Evolutionary conservation across 2,329 filamentous ascomycete species (phyloP).

Genomic region (Fusarium scirpi): DNA sequence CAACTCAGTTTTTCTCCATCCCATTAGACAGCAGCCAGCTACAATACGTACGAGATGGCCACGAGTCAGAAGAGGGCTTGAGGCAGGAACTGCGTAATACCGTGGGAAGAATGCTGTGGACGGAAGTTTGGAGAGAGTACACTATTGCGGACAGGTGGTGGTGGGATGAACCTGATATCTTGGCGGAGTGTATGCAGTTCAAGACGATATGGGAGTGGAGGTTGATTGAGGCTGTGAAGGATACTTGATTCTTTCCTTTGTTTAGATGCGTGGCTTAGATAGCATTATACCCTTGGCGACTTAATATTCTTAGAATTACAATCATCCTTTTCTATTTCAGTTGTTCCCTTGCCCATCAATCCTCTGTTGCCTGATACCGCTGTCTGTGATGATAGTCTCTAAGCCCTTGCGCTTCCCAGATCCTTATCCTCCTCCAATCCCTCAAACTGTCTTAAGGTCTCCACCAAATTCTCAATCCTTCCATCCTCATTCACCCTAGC

Average conservation of each 20-base stretch:
- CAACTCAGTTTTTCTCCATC: constrained; percentile 60
- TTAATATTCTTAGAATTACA: not conserved
- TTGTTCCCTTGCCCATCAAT: too few species aligned
- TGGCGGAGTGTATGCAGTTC: constrained; percentile 65
- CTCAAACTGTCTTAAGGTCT: not conserved
- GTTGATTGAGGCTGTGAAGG: constrained; percentile 66
- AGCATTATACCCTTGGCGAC: constrained; percentile 25
- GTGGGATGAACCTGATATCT: constrained; percentile 68
- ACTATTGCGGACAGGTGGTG: constrained; percentile 66
- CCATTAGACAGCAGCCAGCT: constrained; percentile 37
- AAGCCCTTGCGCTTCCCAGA: not conserved
- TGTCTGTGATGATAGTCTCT: too few species aligned
- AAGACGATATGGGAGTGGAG: constrained; percentile 70
- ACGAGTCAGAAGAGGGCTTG: constrained; percentile 46
- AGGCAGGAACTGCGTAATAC: constrained; percentile 63
- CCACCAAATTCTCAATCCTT: not conserved
- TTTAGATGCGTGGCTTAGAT: not conserved
- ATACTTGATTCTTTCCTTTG: constrained; percentile 17
- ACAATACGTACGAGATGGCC: constrained; percentile 35
- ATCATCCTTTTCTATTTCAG: too few species aligned
- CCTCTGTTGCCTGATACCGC: too few species aligned
- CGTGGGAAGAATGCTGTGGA: constrained; percentile 69
- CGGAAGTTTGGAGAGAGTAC: constrained; percentile 68
- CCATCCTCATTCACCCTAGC: not conserved
- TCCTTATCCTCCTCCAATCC: not conserved